A percentile compares a stretch with the other conserved stretches of the same genome.
Evolutionary conservation across 768 basidiomycete species (phyloP).

Genomic region (Amanita jacksonii): DNA sequence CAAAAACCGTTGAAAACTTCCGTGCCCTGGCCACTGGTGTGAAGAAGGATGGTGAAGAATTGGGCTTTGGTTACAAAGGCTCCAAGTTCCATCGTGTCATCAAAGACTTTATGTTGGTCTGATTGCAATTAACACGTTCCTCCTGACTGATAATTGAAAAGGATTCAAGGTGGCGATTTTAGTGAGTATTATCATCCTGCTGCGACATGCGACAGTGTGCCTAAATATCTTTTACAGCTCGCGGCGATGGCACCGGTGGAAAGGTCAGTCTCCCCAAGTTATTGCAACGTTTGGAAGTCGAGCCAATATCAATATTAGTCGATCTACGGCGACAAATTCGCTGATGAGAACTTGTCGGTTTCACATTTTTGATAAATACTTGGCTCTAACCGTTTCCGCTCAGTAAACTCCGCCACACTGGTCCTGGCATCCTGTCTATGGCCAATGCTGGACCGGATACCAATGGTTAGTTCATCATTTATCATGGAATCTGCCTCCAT

Average conservation of each 20-base stretch:
- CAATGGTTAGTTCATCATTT: constrained; percentile 48
- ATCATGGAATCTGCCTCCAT: background rate
- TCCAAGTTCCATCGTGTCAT: constrained; percentile 97
- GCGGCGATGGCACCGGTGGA: constrained; percentile 84
- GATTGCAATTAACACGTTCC: background rate
- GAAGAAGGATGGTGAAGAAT: constrained; percentile 65
- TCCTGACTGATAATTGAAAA: constrained; percentile 18
- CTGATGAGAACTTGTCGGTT: constrained; percentile 91
- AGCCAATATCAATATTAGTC: constrained; percentile 37
- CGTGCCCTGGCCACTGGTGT: constrained; percentile 82
- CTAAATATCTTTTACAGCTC: constrained; percentile 34
- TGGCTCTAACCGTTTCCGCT: constrained; percentile 7
- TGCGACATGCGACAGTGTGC: background rate
- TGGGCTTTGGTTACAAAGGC: constrained; percentile 89
- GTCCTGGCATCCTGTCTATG: constrained; percentile 85
- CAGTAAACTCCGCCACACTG: constrained; percentile 94
- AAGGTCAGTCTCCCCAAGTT: constrained; percentile 39
- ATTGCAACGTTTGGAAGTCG: background rate
- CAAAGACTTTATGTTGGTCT: constrained; percentile 77
- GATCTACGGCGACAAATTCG: constrained; percentile 85
- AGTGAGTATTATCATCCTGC: constrained; percentile 45
- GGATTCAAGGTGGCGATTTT: constrained; percentile 99
- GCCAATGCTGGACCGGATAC: constrained; percentile 91
- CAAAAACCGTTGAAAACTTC: constrained; percentile 98
- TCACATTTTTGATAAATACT: background rate